Evolutionary conservation across 345 rosid genomes (phyloP), one percentile per base, ranked within the genome.

Genomic region (Corchorus olitorius): DNA sequence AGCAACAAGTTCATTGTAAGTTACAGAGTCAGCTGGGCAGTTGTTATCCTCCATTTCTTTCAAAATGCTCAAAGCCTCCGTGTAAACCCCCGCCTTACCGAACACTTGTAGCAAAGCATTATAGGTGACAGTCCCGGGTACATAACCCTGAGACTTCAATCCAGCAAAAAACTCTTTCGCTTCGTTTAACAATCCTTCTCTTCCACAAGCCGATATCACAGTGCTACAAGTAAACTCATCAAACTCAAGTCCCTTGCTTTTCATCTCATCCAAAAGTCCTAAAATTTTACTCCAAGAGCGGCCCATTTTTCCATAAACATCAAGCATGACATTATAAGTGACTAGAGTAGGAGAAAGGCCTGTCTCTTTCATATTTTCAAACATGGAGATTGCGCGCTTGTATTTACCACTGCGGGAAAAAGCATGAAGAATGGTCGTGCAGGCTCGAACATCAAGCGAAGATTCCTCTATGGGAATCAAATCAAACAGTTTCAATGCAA

Each of bases 191-290:
- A 93, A 75, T 33, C 97, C 97, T 73, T 93, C 97, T 79, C 97
- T 89, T 41, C 93, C 94, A 80, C 91, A 94, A 52, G 98, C 98
- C 48, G 98, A 83, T 54, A 94, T 63, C 74, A 94, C 98, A 20
- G 97, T 93, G 50, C 98, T 94, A 62, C 91, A 92, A 76, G 98
- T 93, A 65, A 94, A 94, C 70, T 94, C 98, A 79, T 93, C 97
- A 55, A 85, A 90, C 27, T 79, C 70, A 56, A 93, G 84, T 33
- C 93, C 88, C 76, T 77, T 81, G 81, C 79, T 82, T 83, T 81
- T 87, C 83, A 94, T 92, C 79, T 90, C 97, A 55, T 89, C 91
- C 80, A 94, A 74, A 54, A 94, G 88, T 2, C 49, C 53, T 22
- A 90, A 77, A 85, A 93, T 91, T 19, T 83, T 91, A 14, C 78